Conservation (phyloP, 345 rosid species). For the Gynandropsis gynandra region DNA sequence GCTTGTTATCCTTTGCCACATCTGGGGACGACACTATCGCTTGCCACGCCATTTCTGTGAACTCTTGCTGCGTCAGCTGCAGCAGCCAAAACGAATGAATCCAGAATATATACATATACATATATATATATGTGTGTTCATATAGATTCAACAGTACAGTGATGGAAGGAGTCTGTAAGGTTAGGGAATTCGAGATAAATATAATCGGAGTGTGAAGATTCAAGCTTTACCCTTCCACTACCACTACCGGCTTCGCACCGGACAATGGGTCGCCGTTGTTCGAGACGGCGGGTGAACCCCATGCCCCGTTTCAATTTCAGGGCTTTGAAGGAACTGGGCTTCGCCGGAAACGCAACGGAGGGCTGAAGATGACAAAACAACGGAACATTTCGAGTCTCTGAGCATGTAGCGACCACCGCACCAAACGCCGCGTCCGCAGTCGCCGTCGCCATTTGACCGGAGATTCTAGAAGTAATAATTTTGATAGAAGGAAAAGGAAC, state of each 20-base stretch:
- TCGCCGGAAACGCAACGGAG: slow-evolving; percentile 36
- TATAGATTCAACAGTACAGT: slow-evolving; percentile 3
- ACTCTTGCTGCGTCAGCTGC: slow-evolving; percentile 91
- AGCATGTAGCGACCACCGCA: slow-evolving; percentile 21
- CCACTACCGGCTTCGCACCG: slow-evolving; percentile 48
- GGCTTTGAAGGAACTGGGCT: slow-evolving; percentile 27
- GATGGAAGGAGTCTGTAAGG: too few species aligned
- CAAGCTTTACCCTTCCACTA: slow-evolving; percentile 49
- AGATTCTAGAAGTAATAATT: slow-evolving; percentile 1
- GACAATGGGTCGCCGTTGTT: slow-evolving; percentile 33
- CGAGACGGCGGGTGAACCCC: slow-evolving; percentile 28
- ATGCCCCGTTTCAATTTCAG: slow-evolving; percentile 30
- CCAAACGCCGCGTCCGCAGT: slow-evolving; percentile 41
- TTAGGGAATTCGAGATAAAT: too few species aligned
- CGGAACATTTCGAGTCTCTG: slow-evolving; percentile 15
- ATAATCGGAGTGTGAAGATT: slow-evolving; percentile 3
- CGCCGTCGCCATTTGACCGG: slow-evolving; percentile 23
- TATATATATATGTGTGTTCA: too few species aligned
- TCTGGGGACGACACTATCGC: slow-evolving; percentile 89
- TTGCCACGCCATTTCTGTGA: slow-evolving; percentile 99
- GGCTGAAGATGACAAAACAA: slow-evolving; percentile 31
- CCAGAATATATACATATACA: too few species aligned
- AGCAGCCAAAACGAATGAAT: slow-evolving; percentile 2
- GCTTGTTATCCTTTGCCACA: slow-evolving; percentile 91
- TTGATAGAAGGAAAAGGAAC: neutral